Evolutionary conservation across 148 eudicot species (phyloP).

Genomic region (Drosera capensis): DNA sequence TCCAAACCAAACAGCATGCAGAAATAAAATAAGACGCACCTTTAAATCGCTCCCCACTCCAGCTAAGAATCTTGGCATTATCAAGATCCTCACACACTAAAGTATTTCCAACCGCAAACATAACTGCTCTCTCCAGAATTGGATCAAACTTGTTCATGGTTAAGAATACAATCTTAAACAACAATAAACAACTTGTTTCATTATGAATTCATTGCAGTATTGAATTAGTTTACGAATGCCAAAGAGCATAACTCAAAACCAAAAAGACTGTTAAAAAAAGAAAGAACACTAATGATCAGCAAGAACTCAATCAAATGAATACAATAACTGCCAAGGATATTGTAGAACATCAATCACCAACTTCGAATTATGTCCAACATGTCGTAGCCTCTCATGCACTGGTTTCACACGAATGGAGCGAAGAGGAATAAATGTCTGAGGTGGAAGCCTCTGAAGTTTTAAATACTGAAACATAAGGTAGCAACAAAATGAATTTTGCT

Average conservation of each 20-base stretch:
- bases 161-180: conserved; percentile 24
- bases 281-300: background rate
- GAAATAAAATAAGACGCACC: too few relatives aligned
- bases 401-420: conserved; percentile 90
- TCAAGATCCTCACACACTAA: conserved; percentile 86
- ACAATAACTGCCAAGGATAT: too few relatives aligned
- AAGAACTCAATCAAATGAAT: background rate
- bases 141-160: conserved; percentile 65
- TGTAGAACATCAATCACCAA: conserved; percentile 87
- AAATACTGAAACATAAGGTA: conserved; percentile 42
- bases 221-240: background rate
- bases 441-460: conserved; percentile 93
- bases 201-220: too few relatives aligned
- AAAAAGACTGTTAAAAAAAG: too few relatives aligned
- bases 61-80: conserved; percentile 88
- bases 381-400: conserved; percentile 64
- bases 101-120: conserved; percentile 94
- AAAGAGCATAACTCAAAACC: background rate
- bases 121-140: conserved; percentile 71
- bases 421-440: conserved; percentile 94
- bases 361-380: conserved; percentile 73
- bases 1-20: background rate
- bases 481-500: background rate
- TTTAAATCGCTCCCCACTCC: conserved; percentile 88
- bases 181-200: background rate